Percentiles rank a stretch among this genome's conserved stretches.
These are phyloP conservation scores for Aspergillus pseudotamarii DNA, from an alignment of 2,329 filamentous ascomycete genomes.

Conservation along the genomic window DNA sequence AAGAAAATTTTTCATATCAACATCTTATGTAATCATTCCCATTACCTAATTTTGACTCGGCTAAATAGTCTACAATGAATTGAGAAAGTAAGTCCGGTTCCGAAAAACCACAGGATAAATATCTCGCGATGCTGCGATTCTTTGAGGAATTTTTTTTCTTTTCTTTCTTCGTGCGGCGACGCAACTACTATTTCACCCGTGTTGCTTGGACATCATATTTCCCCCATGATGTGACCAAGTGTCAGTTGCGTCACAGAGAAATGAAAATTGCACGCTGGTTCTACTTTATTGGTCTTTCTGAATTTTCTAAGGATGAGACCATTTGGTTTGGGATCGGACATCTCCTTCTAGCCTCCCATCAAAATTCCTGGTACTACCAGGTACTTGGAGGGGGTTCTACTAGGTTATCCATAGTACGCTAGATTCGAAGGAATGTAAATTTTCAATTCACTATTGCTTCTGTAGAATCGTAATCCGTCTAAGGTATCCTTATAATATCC, in stretches of 20 bases:
- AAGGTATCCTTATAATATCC: background rate
- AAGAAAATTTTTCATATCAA: background rate
- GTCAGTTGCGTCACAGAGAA: conserved; percentile 79
- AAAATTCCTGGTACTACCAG: background rate
- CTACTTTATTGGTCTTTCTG: conserved; percentile 54
- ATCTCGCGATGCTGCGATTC: conserved; percentile 7
- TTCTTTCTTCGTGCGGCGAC: conserved; percentile 78
- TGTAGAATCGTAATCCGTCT: conserved; percentile 1
- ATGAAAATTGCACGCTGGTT: conserved; percentile 75
- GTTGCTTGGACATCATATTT: conserved; percentile 71
- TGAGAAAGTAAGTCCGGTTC: conserved; percentile 22
- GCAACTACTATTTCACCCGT: conserved; percentile 72
- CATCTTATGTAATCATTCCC: conserved; percentile 6
- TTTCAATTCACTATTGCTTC: background rate
- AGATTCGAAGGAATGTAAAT: background rate
- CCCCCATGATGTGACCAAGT: conserved; percentile 61
- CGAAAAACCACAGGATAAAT: conserved; percentile 29
- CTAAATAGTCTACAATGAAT: background rate
- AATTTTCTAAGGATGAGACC: conserved; percentile 46
- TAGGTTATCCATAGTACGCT: background rate
- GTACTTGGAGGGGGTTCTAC: background rate
- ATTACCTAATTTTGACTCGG: conserved; percentile 18
- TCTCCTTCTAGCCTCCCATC: conserved; percentile 20
- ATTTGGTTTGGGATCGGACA: conserved; percentile 62
- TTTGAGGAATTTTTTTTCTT: conserved; percentile 47